Evolutionary conservation across 176 grass and related monocot species (phyloP).

Genomic region (Oryza coarctata): DNA sequence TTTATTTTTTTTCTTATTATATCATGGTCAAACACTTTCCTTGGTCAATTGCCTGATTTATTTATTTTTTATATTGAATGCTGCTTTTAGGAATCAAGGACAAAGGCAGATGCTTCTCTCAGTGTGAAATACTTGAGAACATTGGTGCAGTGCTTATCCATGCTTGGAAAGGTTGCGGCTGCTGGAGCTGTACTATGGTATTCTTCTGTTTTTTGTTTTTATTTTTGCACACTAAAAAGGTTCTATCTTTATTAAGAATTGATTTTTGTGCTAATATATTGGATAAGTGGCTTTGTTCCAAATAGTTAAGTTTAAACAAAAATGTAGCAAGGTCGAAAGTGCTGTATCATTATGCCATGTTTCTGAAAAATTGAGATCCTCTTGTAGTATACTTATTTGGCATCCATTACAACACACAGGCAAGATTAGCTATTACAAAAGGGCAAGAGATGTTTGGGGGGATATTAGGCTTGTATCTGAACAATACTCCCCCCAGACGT

Average conservation of each 20-base stretch:
- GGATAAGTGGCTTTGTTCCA: slow-evolving; percentile 9
- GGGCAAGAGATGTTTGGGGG: no score
- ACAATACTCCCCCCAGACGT: not conserved
- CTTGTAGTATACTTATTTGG: not conserved
- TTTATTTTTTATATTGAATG: slow-evolving; percentile 36
- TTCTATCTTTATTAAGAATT: not conserved
- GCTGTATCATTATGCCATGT: not conserved
- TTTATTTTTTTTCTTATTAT: slow-evolving; percentile 5
- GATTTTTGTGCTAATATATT: not conserved
- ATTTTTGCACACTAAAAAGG: slow-evolving; percentile 19
- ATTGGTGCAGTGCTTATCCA: slow-evolving; percentile 91
- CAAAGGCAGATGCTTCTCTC: slow-evolving; percentile 59
- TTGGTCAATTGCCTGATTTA: slow-evolving; percentile 11
- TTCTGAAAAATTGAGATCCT: not conserved
- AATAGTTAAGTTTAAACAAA: slow-evolving; percentile 23
- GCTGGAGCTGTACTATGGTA: slow-evolving; percentile 98
- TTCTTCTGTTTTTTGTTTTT: slow-evolving; percentile 22
- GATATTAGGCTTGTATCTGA: no score
- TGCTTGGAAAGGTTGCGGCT: slow-evolving; percentile 99
- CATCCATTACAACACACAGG: not conserved
- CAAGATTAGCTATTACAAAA: no score
- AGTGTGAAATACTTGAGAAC: slow-evolving; percentile 89
- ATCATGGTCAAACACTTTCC: slow-evolving; percentile 13
- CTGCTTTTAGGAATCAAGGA: slow-evolving; percentile 82
- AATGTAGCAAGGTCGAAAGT: slow-evolving; percentile 17